phyloP scores from a whole-genome alignment of 768 basidiomycete species.

The Leccinum disarticulatum region DNA sequence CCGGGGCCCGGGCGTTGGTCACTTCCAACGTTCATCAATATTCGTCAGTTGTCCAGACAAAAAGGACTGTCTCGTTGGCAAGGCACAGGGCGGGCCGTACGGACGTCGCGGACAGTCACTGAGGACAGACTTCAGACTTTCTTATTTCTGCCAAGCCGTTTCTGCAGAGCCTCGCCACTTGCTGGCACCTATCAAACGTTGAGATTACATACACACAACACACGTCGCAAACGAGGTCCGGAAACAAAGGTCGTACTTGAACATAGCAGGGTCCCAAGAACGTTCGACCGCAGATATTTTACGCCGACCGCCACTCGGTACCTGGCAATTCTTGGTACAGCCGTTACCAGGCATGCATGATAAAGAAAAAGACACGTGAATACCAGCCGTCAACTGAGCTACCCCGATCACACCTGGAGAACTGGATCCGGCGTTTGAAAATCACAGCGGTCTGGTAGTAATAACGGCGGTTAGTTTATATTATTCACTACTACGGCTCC shows the following conservation, averaged over 20 bases:
- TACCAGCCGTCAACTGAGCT: slow-evolving; percentile 21
- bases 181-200: slow-evolving; percentile 22
- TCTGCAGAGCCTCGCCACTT: slow-evolving; percentile 22
- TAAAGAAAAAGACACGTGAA: slow-evolving; percentile 17
- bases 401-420: slow-evolving; percentile 27
- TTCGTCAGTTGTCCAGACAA: slow-evolving; percentile 11
- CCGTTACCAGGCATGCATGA: slow-evolving; percentile 35
- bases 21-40: slow-evolving; percentile 12
- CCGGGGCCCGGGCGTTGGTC: slow-evolving; percentile 15
- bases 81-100: slow-evolving; percentile 12
- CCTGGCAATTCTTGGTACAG: slow-evolving; percentile 34
- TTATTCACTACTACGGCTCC: slow-evolving; percentile 9
- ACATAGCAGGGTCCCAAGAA: slow-evolving; percentile 22
- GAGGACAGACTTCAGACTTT: slow-evolving; percentile 11
- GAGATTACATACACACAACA: slow-evolving; percentile 27
- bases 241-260: slow-evolving; percentile 12
- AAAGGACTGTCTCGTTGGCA: slow-evolving; percentile 15
- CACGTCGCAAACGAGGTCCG: slow-evolving; percentile 23
- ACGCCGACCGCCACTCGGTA: slow-evolving; percentile 36
- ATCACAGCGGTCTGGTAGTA: slow-evolving; percentile 36
- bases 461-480: slow-evolving; percentile 18
- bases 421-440: slow-evolving; percentile 39
- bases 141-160: slow-evolving; percentile 19
- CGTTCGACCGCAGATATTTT: slow-evolving; percentile 31
- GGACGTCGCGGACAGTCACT: slow-evolving; percentile 1